phyloP scores from a whole-genome alignment of 768 basidiomycete species.

The Boletus subcaerulescens region DNA sequence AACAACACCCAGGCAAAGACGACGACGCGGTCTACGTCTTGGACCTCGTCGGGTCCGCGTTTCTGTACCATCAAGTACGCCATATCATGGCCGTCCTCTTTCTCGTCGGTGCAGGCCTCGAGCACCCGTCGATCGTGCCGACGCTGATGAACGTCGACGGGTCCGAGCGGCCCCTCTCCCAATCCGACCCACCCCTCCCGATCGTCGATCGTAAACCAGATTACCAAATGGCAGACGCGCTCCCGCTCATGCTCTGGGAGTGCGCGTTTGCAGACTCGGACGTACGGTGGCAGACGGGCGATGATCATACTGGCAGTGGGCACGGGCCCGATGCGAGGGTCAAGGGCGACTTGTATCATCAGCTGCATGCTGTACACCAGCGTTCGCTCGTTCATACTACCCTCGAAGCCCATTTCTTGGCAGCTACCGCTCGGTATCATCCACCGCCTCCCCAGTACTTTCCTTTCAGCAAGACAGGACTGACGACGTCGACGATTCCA shows the following conservation, averaged over 20 bases:
- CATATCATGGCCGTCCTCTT: slow-evolving; percentile 93
- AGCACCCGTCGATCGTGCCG: slow-evolving; percentile 65
- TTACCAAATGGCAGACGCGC: slow-evolving; percentile 91
- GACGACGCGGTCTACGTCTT: slow-evolving; percentile 53
- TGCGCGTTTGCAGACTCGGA: slow-evolving; percentile 69
- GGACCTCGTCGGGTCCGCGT: slow-evolving; percentile 84
- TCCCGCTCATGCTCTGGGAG: slow-evolving; percentile 91
- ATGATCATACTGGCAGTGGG: slow-evolving; percentile 22
- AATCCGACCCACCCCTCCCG: slow-evolving; percentile 33
- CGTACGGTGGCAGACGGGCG: slow-evolving; percentile 70
- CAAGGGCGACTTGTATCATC: slow-evolving; percentile 44
- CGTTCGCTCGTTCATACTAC: slow-evolving; percentile 64
- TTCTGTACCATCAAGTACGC: slow-evolving; percentile 93
- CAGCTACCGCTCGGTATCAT: slow-evolving; percentile 53
- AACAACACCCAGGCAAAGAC: too few species aligned
- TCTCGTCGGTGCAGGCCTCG: slow-evolving; percentile 80
- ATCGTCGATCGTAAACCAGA: slow-evolving; percentile 73
- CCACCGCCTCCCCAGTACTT: slow-evolving; percentile 37
- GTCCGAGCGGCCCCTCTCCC: slow-evolving; percentile 6
- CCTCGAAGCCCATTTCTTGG: slow-evolving; percentile 64
- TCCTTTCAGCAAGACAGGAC: slow-evolving; percentile 33
- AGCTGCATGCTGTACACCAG: slow-evolving; percentile 51
- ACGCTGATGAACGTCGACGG: slow-evolving; percentile 69
- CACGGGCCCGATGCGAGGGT: slow-evolving; percentile 20
- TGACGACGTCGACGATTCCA: slow-evolving; percentile 19